Conservation (phyloP, 2,329 filamentous ascomycete species). For the Ophiocordyceps camponoti-leonardi region DNA sequence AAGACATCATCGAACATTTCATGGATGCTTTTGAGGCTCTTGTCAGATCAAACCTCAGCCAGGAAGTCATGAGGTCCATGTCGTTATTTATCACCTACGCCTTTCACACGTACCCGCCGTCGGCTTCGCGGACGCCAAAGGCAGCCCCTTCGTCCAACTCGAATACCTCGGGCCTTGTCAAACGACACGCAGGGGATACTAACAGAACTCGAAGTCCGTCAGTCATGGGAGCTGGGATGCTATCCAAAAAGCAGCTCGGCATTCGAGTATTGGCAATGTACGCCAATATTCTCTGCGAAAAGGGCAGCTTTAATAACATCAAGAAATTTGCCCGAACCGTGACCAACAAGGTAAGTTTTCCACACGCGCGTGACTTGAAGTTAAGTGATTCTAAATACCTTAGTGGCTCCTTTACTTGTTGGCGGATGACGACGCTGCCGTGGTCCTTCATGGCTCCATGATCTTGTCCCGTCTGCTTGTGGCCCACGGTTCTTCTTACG, state of each 20-base stretch:
- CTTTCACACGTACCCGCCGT: conserved; percentile 43
- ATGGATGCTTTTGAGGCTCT: conserved; percentile 64
- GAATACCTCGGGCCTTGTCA: conserved; percentile 20
- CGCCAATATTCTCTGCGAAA: conserved; percentile 59
- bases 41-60: conserved; percentile 63
- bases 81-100: conserved; percentile 89
- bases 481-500: conserved; percentile 66
- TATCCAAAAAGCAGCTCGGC: conserved; percentile 55
- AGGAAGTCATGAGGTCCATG: conserved; percentile 70
- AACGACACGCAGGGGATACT: conserved; percentile 20
- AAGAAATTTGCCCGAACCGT: conserved; percentile 86
- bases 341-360: conserved; percentile 60
- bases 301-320: conserved; percentile 49
- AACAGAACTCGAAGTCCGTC: conserved; percentile 12
- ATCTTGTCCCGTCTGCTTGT: conserved; percentile 73
- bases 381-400: not conserved
- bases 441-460: conserved; percentile 64
- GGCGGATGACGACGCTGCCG: conserved; percentile 68
- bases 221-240: conserved; percentile 13
- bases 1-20: conserved; percentile 58
- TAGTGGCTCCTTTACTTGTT: conserved; percentile 86
- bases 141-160: conserved; percentile 20
- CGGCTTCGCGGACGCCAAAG: conserved; percentile 33
- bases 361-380: no score
- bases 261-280: conserved; percentile 63